A percentile compares a stretch with the other conserved stretches of the same genome.
These are phyloP conservation scores for Dendrocalamus sinicus DNA, from an alignment of 176 grass and related monocot species.

Conservation along the genomic window DNA sequence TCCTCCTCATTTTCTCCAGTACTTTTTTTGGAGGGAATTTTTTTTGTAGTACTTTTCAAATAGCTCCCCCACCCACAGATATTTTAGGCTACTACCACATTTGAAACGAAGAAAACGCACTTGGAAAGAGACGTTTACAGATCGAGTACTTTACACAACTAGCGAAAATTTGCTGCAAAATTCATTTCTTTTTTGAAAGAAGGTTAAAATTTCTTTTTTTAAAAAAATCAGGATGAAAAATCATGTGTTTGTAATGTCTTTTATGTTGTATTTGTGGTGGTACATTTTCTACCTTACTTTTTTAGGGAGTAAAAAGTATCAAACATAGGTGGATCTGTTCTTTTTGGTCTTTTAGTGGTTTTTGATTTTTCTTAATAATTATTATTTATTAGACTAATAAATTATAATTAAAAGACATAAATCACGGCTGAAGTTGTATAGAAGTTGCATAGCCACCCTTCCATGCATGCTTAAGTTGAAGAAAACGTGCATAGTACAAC, in stretches of 20 bases:
- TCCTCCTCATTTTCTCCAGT: neutral
- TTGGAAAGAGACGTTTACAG: neutral
- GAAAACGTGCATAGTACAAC: constrained; percentile 29
- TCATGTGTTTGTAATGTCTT: neutral
- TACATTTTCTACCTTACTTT: constrained; percentile 3
- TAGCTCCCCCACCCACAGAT: neutral
- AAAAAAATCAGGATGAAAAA: neutral
- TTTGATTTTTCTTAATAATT: too few relatives aligned
- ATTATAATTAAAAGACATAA: too few relatives aligned
- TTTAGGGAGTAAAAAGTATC: neutral
- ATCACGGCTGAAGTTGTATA: too few relatives aligned
- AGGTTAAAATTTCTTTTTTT: neutral
- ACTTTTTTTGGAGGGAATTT: neutral
- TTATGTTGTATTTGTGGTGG: neutral
- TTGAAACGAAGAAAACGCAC: neutral
- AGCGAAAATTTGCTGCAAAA: neutral
- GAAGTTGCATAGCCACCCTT: neutral
- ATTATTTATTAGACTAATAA: too few relatives aligned
- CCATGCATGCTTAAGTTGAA: neutral
- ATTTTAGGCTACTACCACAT: neutral
- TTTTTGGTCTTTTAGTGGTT: too few relatives aligned
- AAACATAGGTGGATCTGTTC: neutral
- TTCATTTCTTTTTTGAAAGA: neutral
- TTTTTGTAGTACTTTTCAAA: neutral
- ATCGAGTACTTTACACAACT: neutral